phyloP scores from a whole-genome alignment of 2,329 filamentous ascomycete genomes.

The Geosmithia morbida region DNA sequence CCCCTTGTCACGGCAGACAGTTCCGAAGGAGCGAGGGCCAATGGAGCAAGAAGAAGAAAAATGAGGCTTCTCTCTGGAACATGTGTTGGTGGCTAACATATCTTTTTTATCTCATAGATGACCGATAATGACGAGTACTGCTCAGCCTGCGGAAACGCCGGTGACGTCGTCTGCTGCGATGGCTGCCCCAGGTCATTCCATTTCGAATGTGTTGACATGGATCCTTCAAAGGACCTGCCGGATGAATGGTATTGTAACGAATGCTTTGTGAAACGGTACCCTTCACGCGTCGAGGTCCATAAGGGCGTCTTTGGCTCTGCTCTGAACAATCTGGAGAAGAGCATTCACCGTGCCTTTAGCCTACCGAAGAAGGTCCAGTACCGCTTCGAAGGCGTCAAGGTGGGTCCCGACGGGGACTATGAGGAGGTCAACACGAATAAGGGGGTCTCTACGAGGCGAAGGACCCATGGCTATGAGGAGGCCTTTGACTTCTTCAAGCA shows the following conservation, averaged over 20 bases:
- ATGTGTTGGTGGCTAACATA: background rate
- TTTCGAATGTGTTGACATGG: conserved; percentile 75
- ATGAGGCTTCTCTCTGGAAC: too few relatives aligned
- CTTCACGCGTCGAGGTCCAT: conserved; percentile 28
- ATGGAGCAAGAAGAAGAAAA: too few relatives aligned
- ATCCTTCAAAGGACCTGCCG: conserved; percentile 50
- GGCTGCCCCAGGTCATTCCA: conserved; percentile 85
- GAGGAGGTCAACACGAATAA: conserved; percentile 45
- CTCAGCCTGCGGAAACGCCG: conserved; percentile 69
- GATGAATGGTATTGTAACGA: conserved; percentile 79
- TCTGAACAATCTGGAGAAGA: conserved; percentile 49
- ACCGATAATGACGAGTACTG: conserved; percentile 81
- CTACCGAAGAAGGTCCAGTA: conserved; percentile 59
- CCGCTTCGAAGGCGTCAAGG: conserved; percentile 67
- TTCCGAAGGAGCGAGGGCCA: too few relatives aligned
- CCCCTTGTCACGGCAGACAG: too few relatives aligned
- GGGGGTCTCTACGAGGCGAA: too few relatives aligned
- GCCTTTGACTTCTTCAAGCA: conserved; percentile 52
- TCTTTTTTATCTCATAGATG: conserved; percentile 13
- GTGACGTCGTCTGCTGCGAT: conserved; percentile 85
- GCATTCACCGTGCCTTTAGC: conserved; percentile 57
- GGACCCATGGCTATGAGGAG: conserved; percentile 43
- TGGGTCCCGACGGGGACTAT: conserved; percentile 66
- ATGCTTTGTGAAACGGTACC: conserved; percentile 40
- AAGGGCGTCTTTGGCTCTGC: conserved; percentile 47